These are phyloP conservation scores for Monosporozyma unispora DNA, from an alignment of 805 yeast genomes.

Conservation along the genomic window DNA sequence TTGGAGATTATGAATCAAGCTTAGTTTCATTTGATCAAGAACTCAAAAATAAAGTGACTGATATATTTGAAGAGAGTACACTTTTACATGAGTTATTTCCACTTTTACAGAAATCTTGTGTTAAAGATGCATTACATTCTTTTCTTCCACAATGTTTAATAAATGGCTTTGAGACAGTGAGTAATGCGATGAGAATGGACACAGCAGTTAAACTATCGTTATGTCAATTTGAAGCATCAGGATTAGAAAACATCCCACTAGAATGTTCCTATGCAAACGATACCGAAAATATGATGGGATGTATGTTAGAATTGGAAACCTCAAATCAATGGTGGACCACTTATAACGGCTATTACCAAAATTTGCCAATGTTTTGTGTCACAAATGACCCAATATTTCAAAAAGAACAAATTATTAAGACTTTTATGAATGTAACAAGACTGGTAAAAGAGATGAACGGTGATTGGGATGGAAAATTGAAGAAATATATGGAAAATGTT, in stretches of 20 bases:
- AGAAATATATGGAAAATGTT: slow-evolving; percentile 4
- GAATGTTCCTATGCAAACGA: slow-evolving; percentile 4
- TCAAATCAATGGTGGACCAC: slow-evolving; percentile 66
- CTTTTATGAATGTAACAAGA: slow-evolving; percentile 41
- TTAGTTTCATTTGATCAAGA: background rate
- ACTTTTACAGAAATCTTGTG: slow-evolving; percentile 26
- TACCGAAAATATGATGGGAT: slow-evolving; percentile 18
- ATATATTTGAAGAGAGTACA: background rate
- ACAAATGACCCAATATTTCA: slow-evolving; percentile 45
- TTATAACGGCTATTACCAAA: slow-evolving; percentile 55
- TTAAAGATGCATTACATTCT: slow-evolving; percentile 33
- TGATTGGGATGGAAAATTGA: slow-evolving; percentile 7
- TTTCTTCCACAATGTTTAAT: slow-evolving; percentile 36
- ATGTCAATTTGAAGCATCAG: slow-evolving; percentile 46
- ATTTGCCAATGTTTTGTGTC: slow-evolving; percentile 43
- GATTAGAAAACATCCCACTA: slow-evolving; percentile 18
- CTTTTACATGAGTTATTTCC: slow-evolving; percentile 15
- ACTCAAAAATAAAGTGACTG: background rate
- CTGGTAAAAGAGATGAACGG: slow-evolving; percentile 20
- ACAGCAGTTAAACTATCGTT: slow-evolving; percentile 42
- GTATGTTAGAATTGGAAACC: slow-evolving; percentile 35
- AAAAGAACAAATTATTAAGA: slow-evolving; percentile 39
- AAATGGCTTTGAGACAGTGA: slow-evolving; percentile 34
- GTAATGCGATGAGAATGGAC: slow-evolving; percentile 28
- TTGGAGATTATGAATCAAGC: background rate